Base-by-base conservation (phyloP, 2,329 filamentous ascomycete species). In the Bipolaris cookei region DNA sequence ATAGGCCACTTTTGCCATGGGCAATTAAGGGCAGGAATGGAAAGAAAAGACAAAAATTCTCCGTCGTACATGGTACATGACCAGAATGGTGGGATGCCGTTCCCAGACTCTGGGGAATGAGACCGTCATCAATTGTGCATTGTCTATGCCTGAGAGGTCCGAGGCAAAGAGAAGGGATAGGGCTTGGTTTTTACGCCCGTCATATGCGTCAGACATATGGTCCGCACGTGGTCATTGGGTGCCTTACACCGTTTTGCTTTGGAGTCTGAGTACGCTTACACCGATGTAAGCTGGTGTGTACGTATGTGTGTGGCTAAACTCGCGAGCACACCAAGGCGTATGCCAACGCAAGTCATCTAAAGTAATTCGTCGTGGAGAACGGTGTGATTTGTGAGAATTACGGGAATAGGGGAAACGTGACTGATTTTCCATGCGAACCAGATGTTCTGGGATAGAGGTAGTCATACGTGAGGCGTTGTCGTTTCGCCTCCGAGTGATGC, bases 361-460 rank as follows among this genome's bases (percentile, higher is more conserved):
- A n/a, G 7, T 37, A 14, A 45, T 42, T 42, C 18, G 21, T 28
- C 16, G 32, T 45, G 20, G 41, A 43, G 50, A 28, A 46, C 45
- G 45, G 48, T 49, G 21, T 44, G 45, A 48, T 28, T 35, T 32
- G 42, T 3, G n/a, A 18, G 23, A 25, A 44, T 30, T 28, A 18
- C 42, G 14, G 23, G 32, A 11, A 32, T 16, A 10, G 21, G 23
- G 35, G 35, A 56, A 63, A 66, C 58, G 61, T 68, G 60, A 68
- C 60, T 53, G 51, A 62, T 58, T 52, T 46, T 58, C 41, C 34
- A 67, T 69, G 63, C 63, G 58, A 66, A 63, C 57, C 39, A 54
- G 54, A 57, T 54, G 44, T 43, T 50, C 53, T 43, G 32, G 25
- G 32, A 48, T 38, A 28, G 34, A 16, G 35, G 43, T 25, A 44